phyloP scores from a whole-genome alignment of 768 basidiomycete species.

The Phanerochaete carnosa region DNA sequence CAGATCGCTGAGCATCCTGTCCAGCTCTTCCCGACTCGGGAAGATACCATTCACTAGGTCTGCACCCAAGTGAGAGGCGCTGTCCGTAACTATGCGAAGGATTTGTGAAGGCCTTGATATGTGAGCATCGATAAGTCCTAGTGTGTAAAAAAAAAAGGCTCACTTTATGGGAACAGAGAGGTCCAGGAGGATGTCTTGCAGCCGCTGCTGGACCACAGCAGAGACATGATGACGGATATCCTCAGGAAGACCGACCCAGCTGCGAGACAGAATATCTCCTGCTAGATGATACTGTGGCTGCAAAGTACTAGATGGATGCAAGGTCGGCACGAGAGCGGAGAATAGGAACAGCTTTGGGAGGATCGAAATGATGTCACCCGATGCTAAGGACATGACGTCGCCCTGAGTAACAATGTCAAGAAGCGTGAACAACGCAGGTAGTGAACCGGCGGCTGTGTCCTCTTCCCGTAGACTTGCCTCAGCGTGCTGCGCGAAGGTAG shows the following conservation, averaged over 20 bases:
- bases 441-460: constrained; percentile 23
- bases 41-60: constrained; percentile 49
- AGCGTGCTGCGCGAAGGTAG: constrained; percentile 34
- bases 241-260: constrained; percentile 19
- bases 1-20: constrained; percentile 40
- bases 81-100: constrained; percentile 19
- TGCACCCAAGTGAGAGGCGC: constrained; percentile 34
- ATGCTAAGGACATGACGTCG: background rate
- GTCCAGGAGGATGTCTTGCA: constrained; percentile 42
- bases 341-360: constrained; percentile 47
- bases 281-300: constrained; percentile 13
- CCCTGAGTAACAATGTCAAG: constrained; percentile 8
- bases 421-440: constrained; percentile 33
- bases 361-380: constrained; percentile 19
- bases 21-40: constrained; percentile 44
- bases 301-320: constrained; percentile 11
- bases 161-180: constrained; percentile 29
- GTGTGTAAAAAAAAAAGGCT: constrained; percentile 9
- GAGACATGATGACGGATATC: constrained; percentile 26
- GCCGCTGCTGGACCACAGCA: constrained; percentile 36
- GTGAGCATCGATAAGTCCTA: background rate
- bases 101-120: constrained; percentile 25
- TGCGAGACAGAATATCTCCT: constrained; percentile 29
- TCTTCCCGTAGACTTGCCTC: constrained; percentile 30
- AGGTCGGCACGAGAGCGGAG: constrained; percentile 43